Evolutionary conservation across 2,329 filamentous ascomycete genomes (phyloP).

Genomic region (Aureobasidium sp.): DNA sequence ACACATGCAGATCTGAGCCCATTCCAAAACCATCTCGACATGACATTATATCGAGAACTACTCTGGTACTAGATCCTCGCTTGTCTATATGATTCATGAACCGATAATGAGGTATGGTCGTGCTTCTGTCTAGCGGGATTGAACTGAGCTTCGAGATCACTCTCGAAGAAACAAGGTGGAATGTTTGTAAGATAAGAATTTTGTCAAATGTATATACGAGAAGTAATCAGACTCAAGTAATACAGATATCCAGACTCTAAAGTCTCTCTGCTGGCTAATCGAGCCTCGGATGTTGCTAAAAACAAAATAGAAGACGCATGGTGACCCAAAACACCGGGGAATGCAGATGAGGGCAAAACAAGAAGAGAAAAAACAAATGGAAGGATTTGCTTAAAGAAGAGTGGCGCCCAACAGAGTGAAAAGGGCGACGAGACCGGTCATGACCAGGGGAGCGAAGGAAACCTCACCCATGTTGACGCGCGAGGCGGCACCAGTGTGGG

Average conservation of each 20-base stretch:
- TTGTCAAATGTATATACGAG: background rate
- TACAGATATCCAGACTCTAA: background rate
- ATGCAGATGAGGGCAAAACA: background rate
- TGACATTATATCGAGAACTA: no score
- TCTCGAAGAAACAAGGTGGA: background rate
- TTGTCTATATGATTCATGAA: no score
- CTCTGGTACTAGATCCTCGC: no score
- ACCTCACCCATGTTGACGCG: constrained; percentile 36
- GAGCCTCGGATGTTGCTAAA: background rate
- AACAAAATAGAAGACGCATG: background rate
- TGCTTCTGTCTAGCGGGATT: no score
- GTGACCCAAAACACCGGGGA: constrained; percentile 2
- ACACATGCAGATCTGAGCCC: no score
- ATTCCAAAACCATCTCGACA: no score
- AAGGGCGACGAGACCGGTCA: constrained; percentile 42
- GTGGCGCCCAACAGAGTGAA: constrained; percentile 48
- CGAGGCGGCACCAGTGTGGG: constrained; percentile 20
- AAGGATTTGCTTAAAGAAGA: constrained; percentile 27
- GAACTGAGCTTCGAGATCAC: background rate
- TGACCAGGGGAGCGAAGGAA: constrained; percentile 43
- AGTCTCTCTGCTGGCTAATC: background rate
- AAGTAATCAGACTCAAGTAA: background rate
- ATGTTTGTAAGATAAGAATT: background rate
- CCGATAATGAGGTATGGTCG: no score
- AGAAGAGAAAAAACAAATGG: background rate